A percentile compares a stretch with the other conserved stretches of the same genome.
Evolutionary conservation across 108 stramenopile species (phyloP).

Genomic region (Nitzschia sp.): DNA sequence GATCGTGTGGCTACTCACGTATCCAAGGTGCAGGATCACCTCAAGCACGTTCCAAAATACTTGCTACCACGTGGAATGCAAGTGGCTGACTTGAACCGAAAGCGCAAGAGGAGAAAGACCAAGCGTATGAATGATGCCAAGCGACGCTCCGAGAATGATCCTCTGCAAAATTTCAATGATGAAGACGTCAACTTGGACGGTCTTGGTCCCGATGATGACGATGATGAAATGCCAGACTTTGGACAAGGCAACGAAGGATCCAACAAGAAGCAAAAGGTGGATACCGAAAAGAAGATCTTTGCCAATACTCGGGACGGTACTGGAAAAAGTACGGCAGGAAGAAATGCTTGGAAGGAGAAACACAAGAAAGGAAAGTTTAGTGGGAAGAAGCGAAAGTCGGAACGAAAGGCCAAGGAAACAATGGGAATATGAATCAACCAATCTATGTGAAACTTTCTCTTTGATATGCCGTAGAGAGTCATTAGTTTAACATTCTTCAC

Average conservation of each 20-base stretch:
- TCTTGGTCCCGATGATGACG: constrained; percentile 53
- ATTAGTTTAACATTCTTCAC: no score
- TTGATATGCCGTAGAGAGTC: no score
- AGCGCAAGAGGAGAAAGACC: constrained; percentile 69
- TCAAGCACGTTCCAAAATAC: constrained; percentile 92
- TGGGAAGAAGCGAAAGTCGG: constrained; percentile 44
- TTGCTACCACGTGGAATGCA: constrained; percentile 91
- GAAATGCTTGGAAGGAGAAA: constrained; percentile 90
- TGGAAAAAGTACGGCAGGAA: constrained; percentile 83
- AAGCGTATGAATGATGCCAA: constrained; percentile 25
- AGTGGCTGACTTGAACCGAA: constrained; percentile 78
- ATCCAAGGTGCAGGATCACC: constrained; percentile 81
- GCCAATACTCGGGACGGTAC: constrained; percentile 66
- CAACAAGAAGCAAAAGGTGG: constrained; percentile 35
- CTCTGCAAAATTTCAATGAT: constrained; percentile 82
- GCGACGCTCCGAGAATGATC: constrained; percentile 82
- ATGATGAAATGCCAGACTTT: constrained; percentile 42
- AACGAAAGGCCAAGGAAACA: constrained; percentile 40
- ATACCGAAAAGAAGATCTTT: constrained; percentile 66
- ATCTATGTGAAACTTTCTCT: no score
- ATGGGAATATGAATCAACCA: constrained; percentile 38
- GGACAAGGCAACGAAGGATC: constrained; percentile 5
- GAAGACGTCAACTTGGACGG: constrained; percentile 68
- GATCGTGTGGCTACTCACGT: constrained; percentile 78
- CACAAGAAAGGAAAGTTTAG: constrained; percentile 92